Conservation (phyloP, 768 basidiomycete genomes). For the Mycena maculata region DNA sequence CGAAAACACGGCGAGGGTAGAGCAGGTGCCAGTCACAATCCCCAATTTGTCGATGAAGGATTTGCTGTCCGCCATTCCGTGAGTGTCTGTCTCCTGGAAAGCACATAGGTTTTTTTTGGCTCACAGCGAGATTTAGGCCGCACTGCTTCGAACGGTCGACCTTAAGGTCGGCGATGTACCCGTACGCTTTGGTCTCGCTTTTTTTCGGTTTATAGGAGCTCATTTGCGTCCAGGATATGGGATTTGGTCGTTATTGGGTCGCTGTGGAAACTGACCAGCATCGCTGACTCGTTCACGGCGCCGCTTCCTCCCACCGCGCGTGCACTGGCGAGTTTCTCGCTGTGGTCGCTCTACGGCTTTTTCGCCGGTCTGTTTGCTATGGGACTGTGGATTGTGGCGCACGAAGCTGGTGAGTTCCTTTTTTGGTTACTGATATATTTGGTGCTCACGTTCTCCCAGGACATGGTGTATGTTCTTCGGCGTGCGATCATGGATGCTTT, state of each 20-base stretch:
- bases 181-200: conserved; percentile 60
- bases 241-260: conserved; percentile 78
- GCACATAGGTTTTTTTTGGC: neutral
- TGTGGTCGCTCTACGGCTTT: conserved; percentile 89
- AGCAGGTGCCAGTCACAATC: conserved; percentile 73
- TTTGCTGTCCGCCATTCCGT: conserved; percentile 88
- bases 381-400: conserved; percentile 73
- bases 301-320: conserved; percentile 72
- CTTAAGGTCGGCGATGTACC: conserved; percentile 78
- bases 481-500: neutral
- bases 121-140: conserved; percentile 52
- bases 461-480: conserved; percentile 59
- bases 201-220: neutral
- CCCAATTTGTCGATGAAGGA: conserved; percentile 92
- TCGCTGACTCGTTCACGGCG: conserved; percentile 69
- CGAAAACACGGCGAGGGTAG: conserved; percentile 24
- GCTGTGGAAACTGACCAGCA: conserved; percentile 75
- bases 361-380: conserved; percentile 87
- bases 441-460: conserved; percentile 75
- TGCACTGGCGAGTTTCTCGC: conserved; percentile 66
- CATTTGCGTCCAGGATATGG: conserved; percentile 64
- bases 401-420: conserved; percentile 32
- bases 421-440: neutral
- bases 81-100: conserved; percentile 43
- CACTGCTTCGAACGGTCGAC: conserved; percentile 95